Conservation (phyloP, 495 filamentous ascomycete species). For the Entonaema liquescens region DNA sequence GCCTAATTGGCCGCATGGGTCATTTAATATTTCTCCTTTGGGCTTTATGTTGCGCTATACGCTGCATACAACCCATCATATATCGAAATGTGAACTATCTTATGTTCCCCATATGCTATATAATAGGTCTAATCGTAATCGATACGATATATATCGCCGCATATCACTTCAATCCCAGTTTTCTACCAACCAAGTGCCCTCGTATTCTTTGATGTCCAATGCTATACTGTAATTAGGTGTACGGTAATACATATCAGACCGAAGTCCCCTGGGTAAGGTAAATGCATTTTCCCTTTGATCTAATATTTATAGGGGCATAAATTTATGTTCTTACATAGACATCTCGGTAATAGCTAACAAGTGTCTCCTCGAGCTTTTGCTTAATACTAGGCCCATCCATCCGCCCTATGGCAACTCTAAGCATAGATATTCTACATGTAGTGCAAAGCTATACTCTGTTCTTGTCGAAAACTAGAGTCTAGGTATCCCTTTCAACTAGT, state of each 20-base stretch:
- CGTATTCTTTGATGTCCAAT: background rate
- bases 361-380: too few relatives aligned
- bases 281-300: too few relatives aligned
- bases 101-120: background rate
- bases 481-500: too few relatives aligned
- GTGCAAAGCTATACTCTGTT: too few relatives aligned
- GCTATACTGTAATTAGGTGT: too few relatives aligned
- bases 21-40: constrained; percentile 8
- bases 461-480: too few relatives aligned
- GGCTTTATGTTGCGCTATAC: constrained; percentile 22
- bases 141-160: constrained; percentile 21
- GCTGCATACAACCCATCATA: constrained; percentile 21
- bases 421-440: too few relatives aligned
- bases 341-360: too few relatives aligned
- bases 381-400: too few relatives aligned
- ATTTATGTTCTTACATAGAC: too few relatives aligned
- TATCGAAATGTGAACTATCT: constrained; percentile 8
- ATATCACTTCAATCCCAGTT: background rate
- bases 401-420: too few relatives aligned
- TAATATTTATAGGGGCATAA: too few relatives aligned
- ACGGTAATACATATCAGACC: background rate
- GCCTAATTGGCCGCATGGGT: constrained; percentile 26
- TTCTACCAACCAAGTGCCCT: background rate
- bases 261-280: background rate
- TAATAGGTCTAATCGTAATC: background rate